Base-by-base conservation (phyloP, 345 rosid genomes). In the Barbarea vulgaris region DNA sequence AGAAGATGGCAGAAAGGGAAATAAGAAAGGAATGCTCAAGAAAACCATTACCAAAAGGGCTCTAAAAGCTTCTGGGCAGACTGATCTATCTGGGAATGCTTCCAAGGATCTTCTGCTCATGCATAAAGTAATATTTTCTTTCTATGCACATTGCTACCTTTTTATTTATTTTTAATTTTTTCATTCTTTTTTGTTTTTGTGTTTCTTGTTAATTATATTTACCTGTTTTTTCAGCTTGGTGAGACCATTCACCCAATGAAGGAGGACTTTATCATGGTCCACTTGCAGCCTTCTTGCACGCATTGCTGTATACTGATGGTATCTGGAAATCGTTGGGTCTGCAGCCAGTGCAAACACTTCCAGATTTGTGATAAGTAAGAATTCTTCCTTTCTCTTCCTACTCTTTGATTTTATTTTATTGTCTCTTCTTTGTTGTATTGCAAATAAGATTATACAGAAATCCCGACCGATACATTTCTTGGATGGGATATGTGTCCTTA, bases 191-290 rank as follows among this genome's bases (percentile, higher is more conserved):
- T 9, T 25, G 5, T n/a, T 28, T 18, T 39, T 27, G 19, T 51
- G 60, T 9, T 31, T 62, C 14, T 59, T 59, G 31, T 51, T 53
- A 54, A 14, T 37, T 31, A 15, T 31, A 15, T 31, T 60, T 17
- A 55, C 36, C 21, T 73, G 48, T 55, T 52, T 75, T 75, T 61
- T 79, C 89, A 96, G 99, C 99, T 96, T 83, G 99, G 99, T 60
- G 99, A 96, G 87, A 96, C 98, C 64, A 96, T 96, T 81, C 81
- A 84, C 81, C 98, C 99, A 0, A 96, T 96, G 99, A 96, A 93
- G 89, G 99, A 96, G 70, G 99, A 96, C 76, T 96, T 96, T 81
- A 96, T 96, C 79, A 96, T 96, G 99, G 99, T 96, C 74, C 99
- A 96, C 82, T 82, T 96, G 79, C 99, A 96, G 84, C 89, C 89